Evolutionary conservation across 2,329 filamentous ascomycete genomes (phyloP).

Genomic region (Hypoxylon sp.): DNA sequence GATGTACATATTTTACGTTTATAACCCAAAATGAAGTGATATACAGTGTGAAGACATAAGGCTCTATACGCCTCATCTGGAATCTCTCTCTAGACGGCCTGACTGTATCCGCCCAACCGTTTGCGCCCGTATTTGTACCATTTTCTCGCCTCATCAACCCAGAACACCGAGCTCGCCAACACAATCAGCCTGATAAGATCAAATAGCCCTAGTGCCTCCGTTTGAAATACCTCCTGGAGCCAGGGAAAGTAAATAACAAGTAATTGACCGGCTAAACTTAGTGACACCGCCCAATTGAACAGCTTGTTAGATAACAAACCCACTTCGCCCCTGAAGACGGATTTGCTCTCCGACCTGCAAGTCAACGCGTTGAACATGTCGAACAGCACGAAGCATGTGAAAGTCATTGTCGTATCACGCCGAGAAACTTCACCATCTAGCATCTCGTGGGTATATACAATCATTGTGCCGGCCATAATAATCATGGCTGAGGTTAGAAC

Average conservation of each 20-base stretch:
- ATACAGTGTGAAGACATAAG: slow-evolving; percentile 12
- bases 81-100: slow-evolving; percentile 67
- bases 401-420: slow-evolving; percentile 98
- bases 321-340: slow-evolving; percentile 87
- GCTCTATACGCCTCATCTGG: neutral
- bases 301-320: slow-evolving; percentile 88
- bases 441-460: slow-evolving; percentile 95
- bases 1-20: slow-evolving; percentile 26
- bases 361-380: slow-evolving; percentile 99
- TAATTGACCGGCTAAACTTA: slow-evolving; percentile 87
- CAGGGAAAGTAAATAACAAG: slow-evolving; percentile 96
- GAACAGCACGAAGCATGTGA: slow-evolving; percentile 98
- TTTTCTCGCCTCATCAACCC: slow-evolving; percentile 93
- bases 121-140: slow-evolving; percentile 75
- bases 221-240: slow-evolving; percentile 95
- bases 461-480: slow-evolving; percentile 93
- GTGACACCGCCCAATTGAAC: slow-evolving; percentile 95
- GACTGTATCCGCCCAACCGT: slow-evolving; percentile 74
- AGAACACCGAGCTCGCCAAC: slow-evolving; percentile 92
- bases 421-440: slow-evolving; percentile 86
- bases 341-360: slow-evolving; percentile 93
- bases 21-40: slow-evolving; percentile 28
- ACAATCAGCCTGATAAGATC: slow-evolving; percentile 81
- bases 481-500: slow-evolving; percentile 89
- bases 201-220: slow-evolving; percentile 81